phyloP scores from a whole-genome alignment of 1,284 basidiomycete genomes.

The Macrocystidia cucumis region DNA sequence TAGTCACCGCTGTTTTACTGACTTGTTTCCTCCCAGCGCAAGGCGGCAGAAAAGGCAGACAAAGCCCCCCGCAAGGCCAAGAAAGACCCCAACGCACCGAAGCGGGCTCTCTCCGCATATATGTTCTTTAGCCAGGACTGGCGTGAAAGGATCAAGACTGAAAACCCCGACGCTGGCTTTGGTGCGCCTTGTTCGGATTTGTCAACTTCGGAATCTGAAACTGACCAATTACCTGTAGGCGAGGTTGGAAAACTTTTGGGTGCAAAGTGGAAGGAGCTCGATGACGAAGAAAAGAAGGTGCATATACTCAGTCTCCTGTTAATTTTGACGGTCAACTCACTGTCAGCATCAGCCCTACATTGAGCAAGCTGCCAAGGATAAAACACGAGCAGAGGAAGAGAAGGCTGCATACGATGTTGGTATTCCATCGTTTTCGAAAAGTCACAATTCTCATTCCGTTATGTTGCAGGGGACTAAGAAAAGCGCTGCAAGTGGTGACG shows the following conservation, averaged over 20 bases:
- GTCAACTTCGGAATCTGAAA: conserved; percentile 7
- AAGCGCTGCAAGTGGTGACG: conserved; percentile 47
- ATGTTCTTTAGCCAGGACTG: conserved; percentile 99
- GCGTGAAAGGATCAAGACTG: conserved; percentile 90
- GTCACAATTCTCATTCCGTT: background rate
- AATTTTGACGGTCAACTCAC: conserved; percentile 5
- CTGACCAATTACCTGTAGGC: conserved; percentile 28
- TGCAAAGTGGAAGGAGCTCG: conserved; percentile 86
- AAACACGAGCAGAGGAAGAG: conserved; percentile 76
- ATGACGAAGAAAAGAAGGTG: conserved; percentile 82
- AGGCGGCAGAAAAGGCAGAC: conserved; percentile 66
- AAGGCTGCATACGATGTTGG: conserved; percentile 70
- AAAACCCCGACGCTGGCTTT: conserved; percentile 92
- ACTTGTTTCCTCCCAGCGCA: conserved; percentile 39
- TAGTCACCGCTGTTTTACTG: conserved; percentile 8
- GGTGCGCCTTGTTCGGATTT: conserved; percentile 38
- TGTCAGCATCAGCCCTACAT: conserved; percentile 71
- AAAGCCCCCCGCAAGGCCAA: conserved; percentile 49
- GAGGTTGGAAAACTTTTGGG: conserved; percentile 86
- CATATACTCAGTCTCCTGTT: conserved; percentile 9
- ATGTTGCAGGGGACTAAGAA: conserved; percentile 33
- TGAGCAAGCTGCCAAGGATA: conserved; percentile 83
- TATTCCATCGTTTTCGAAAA: conserved; percentile 10
- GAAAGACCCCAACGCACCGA: conserved; percentile 82
- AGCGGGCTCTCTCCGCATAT: conserved; percentile 90